Evolutionary conservation across 2,329 filamentous ascomycete genomes (phyloP), one percentile per base, ranked within the genome.

Genomic region (Aureobasidium sp.): DNA sequence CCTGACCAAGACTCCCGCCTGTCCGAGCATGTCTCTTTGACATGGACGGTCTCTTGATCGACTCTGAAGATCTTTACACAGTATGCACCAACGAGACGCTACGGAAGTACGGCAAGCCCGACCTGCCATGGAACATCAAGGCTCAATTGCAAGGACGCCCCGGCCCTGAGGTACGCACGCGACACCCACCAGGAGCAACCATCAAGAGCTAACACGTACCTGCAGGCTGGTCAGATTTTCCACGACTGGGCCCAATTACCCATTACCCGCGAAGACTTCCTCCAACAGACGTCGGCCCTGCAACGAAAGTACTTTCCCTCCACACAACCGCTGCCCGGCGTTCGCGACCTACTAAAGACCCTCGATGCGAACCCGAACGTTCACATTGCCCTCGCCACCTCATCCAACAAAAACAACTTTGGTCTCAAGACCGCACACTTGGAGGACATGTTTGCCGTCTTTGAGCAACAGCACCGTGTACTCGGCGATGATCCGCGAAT

Each of bases 41-140:
- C 80, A 97, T 97, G 92, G 94, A 99, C 76, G 94, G 94, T 64
- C 87, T 99, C 39, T 84, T 99, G 22, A 89, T 99, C 72, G 87
- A 97, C 76, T 91, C 90, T 37, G 94, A 97, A 79, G 94, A 97
- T 71, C 79, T 85, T 63, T 97, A 97, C 80, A 94, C 91, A 0
- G 73, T 84, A 29, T 88, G 89, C 75, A 88, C 91, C 64, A 97
- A 99, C 77, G 80, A 85, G 27, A 83, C 97, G 41, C 86, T 99
- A 42, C 80, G 82, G 62, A 86, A 88, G 71, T 90, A 94, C 75
- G 83, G 82, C 69, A 85, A 85, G 55, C 88, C 90, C 0, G 73
- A 78, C 15, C 80, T 97, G n/a, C 93, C 94, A 0, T 97, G 94
- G 94, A 86, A 84, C 64, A 86, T 99, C 77, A 97, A 97, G 80